A percentile compares a stretch with the other conserved stretches of the same genome.
These are phyloP conservation scores for Torulaspora maleeae DNA, from an alignment of 805 yeast genomes.

Conservation along the genomic window DNA sequence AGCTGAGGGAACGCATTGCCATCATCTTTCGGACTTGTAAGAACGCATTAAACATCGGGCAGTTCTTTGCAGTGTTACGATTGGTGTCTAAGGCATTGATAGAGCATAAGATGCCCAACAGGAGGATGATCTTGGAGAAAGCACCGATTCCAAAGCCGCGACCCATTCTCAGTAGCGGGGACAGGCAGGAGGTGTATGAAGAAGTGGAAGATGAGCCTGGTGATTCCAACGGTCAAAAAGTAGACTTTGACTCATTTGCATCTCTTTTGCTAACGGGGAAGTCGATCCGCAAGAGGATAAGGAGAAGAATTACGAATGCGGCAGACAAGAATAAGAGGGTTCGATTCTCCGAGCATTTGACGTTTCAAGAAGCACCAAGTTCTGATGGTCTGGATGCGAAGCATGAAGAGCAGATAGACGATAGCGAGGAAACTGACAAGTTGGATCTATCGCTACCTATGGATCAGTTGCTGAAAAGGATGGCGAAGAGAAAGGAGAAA, in stretches of 20 bases:
- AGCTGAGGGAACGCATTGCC: constrained; percentile 47
- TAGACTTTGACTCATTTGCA: constrained; percentile 83
- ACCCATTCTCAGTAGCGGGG: constrained; percentile 62
- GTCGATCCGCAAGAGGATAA: constrained; percentile 45
- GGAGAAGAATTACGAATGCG: constrained; percentile 32
- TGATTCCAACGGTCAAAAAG: constrained; percentile 33
- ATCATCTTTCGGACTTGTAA: constrained; percentile 49
- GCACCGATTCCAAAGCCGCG: constrained; percentile 78
- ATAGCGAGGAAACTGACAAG: constrained; percentile 22
- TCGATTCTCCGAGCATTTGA: constrained; percentile 64
- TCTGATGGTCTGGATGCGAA: constrained; percentile 2
- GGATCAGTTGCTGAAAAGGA: constrained; percentile 59
- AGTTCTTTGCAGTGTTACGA: constrained; percentile 82
- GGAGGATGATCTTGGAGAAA: constrained; percentile 46
- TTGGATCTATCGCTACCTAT: constrained; percentile 67
- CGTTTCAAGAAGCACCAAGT: constrained; percentile 35
- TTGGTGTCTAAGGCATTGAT: constrained; percentile 66
- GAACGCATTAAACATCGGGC: constrained; percentile 72
- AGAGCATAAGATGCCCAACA: constrained; percentile 47
- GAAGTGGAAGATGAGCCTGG: constrained; percentile 34
- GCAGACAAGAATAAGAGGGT: constrained; percentile 53
- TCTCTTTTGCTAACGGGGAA: constrained; percentile 79
- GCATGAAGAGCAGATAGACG: constrained; percentile 17
- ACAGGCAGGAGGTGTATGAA: constrained; percentile 46
- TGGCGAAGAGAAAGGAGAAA: constrained; percentile 33